A percentile compares a stretch with the other conserved stretches of the same genome.
These are phyloP conservation scores for Clohesyomyces aquaticus DNA, from an alignment of 495 filamentous ascomycete species.

Conservation along the genomic window DNA sequence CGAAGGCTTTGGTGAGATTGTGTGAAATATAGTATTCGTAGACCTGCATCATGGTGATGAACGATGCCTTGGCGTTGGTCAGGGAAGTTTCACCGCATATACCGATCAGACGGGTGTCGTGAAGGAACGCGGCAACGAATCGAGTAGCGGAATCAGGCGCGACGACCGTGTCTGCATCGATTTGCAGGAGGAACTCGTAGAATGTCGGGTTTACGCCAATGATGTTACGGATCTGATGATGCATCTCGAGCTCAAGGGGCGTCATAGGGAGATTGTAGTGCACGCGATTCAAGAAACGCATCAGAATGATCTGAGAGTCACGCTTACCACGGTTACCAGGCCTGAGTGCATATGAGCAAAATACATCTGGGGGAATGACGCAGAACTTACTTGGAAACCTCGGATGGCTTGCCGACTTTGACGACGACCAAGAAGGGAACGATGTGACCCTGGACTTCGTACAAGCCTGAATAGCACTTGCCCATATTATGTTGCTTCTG, in stretches of 20 bases:
- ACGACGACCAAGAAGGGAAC: slow-evolving; percentile 96
- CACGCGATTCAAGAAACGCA: slow-evolving; percentile 97
- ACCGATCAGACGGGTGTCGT: slow-evolving; percentile 89
- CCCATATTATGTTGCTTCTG: slow-evolving; percentile 99
- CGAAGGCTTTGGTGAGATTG: slow-evolving; percentile 97
- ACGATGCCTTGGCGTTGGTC: slow-evolving; percentile 88
- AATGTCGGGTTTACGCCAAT: slow-evolving; percentile 98
- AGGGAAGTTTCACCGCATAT: slow-evolving; percentile 94
- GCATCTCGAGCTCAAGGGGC: slow-evolving; percentile 96
- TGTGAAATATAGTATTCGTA: slow-evolving; percentile 99
- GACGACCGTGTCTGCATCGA: slow-evolving; percentile 96
- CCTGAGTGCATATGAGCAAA: slow-evolving; percentile 17
- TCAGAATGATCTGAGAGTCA: slow-evolving; percentile 96
- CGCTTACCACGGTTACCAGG: slow-evolving; percentile 98
- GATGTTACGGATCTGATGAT: slow-evolving; percentile 98
- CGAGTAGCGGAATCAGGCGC: slow-evolving; percentile 88
- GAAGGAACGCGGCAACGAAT: slow-evolving; percentile 87
- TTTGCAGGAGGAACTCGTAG: slow-evolving; percentile 96
- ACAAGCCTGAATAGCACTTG: slow-evolving; percentile 96
- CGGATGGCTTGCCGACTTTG: slow-evolving; percentile 96
- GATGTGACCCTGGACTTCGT: slow-evolving; percentile 97
- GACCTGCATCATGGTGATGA: slow-evolving; percentile 98
- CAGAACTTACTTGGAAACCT: slow-evolving; percentile 64
- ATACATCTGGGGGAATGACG: no score
- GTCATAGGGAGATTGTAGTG: slow-evolving; percentile 97